Conservation (phyloP, 2,329 filamentous ascomycete species). For the Aspergillus calidoustus region DNA sequence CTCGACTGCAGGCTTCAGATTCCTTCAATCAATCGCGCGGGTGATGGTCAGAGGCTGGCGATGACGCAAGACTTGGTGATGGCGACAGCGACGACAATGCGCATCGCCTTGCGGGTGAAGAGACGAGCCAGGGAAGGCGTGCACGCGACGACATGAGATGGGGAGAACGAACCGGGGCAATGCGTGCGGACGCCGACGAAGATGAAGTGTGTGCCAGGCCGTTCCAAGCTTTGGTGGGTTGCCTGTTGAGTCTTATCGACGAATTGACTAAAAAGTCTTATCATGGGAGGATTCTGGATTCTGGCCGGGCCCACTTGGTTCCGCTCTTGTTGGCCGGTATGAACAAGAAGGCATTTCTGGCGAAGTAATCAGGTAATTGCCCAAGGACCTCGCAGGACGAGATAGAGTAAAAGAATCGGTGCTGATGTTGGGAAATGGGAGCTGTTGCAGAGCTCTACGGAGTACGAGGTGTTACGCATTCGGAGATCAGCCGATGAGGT, state of each 20-base stretch:
- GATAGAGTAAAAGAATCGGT: background rate
- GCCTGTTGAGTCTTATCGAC: constrained; percentile 2
- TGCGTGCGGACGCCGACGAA: background rate
- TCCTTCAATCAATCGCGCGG: background rate
- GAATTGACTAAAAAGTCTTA: constrained; percentile 21
- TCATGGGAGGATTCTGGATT: constrained; percentile 9
- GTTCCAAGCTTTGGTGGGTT: constrained; percentile 13
- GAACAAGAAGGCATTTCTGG: background rate
- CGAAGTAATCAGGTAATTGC: background rate
- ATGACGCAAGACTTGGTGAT: constrained; percentile 27
- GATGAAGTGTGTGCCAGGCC: background rate
- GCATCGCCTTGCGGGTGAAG: constrained; percentile 17
- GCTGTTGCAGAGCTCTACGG: background rate
- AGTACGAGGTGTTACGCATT: background rate
- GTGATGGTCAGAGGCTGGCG: constrained; percentile 1
- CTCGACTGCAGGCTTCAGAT: constrained; percentile 2
- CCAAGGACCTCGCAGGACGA: background rate
- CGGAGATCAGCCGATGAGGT: constrained; percentile 8
- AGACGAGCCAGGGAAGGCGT: constrained; percentile 5
- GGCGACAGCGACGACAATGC: constrained; percentile 16
- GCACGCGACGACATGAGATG: background rate
- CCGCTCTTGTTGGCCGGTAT: background rate
- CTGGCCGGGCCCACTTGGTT: constrained; percentile 16
- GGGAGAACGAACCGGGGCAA: background rate
- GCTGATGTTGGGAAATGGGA: background rate